Evolutionary conservation across 2,329 filamentous ascomycete species (phyloP), one percentile per base, ranked within the genome.

Genomic region (Scedosporium boydii): DNA sequence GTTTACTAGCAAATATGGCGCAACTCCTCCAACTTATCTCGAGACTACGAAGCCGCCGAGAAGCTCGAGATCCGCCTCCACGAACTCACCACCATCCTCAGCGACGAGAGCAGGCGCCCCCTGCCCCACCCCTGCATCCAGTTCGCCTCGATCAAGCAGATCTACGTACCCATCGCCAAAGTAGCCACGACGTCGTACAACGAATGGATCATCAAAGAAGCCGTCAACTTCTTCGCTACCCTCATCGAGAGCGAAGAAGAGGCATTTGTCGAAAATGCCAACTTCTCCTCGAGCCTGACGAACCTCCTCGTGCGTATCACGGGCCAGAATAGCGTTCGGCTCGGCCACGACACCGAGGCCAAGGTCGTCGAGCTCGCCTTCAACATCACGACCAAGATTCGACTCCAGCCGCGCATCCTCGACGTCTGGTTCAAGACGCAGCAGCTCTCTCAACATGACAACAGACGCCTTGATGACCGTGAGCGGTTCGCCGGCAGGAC

Each of bases 171-270:
- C 12, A 87, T 98, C 66, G 90, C 90, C 66, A 92, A 96, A 76
- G 92, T 98, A 68, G 92, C 93, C 2, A 86, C 90, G 2, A 88
- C 88, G 0, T 92, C 90, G 38, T 88, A 91, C 72, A 90, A 96
- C 73, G 89, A 96, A 69, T 88, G 86, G 70, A 88, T 97, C 70
- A 88, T 98, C 68, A 87, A 88, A 66, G 90, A 93, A 70, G 89
- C 90, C 27, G 89, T 96, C 44, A 80, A 88, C 48, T 87, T 97
- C 71, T 97, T 97, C 74, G 91, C 91, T 63, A 92, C 91, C 16
- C 82, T 99, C 66, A 90, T 98, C 69, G 95, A 99, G 75, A 95
- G 92, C 73, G 95, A 98, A 74, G 93, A 97, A 76, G 95, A 97
- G 72, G 91, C 92, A 42, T 96, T 98, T 70, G 85, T 97, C 58